Base-by-base conservation (phyloP, 2,329 filamentous ascomycete species). In the Alternaria dauci region DNA sequence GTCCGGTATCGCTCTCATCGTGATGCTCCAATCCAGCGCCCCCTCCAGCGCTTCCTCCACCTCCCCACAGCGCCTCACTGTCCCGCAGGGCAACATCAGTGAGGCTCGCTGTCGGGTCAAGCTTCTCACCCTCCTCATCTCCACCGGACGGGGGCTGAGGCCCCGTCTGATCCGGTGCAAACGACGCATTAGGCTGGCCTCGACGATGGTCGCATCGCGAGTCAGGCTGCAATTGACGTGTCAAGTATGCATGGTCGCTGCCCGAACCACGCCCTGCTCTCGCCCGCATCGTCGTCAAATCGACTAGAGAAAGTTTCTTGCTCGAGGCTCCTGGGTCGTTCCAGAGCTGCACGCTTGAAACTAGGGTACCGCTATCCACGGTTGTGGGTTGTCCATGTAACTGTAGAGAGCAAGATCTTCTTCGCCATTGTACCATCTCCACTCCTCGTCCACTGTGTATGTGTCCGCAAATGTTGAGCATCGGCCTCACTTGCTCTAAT, bases 391-490 rank as follows among this genome's bases (percentile, higher is more conserved):
- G 28, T 46, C 52, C 23, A 50, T 50, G 46, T 50, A 50, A 20
- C 38, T 23, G 38, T 38, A 38, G 42, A 12, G 36, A 5, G 38
- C 14, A 23, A n/a, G 32, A 26, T 46, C 56, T 20, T 56, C 52
- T 81, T 90, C 52, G 55, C 91, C 91, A 93, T 23, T 75, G 76
- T 32, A 93, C 82, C 26, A 86, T 80, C 70, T 89, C 83, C 9
- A 83, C 87, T 12, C 90, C 91, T 65, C 91, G 81, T 4, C 84
- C 88, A 62, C 88, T 86, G 74, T 93, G 90, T 30, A 92, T 85
- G 75, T 93, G 91, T 1, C 91, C 91, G 70, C 88, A 93, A 18
- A 93, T 81, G 20, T 87, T 86, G 50, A 93, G 79, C 55, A 82
- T 80, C 5, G 91, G 91, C 39, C 88, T 82, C 3, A 90, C 84